A percentile compares a stretch with the other conserved stretches of the same genome.
Conservation (phyloP, 1,284 basidiomycete species). For the Earliella scabrosa region DNA sequence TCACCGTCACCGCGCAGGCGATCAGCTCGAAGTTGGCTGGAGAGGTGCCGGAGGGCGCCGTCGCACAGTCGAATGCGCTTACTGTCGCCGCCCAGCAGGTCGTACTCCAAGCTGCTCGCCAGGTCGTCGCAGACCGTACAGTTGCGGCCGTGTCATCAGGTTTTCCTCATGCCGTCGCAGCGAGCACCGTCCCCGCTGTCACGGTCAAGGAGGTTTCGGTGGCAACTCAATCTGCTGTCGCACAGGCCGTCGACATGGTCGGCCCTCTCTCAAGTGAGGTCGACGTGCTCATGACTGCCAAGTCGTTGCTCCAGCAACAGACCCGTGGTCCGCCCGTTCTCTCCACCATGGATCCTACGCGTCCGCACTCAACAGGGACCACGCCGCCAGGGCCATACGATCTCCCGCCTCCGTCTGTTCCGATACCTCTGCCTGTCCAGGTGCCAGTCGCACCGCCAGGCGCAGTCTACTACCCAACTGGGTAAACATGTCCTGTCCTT, state of each 20-base stretch:
- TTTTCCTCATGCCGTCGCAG: slow-evolving; percentile 43
- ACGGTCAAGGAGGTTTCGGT: slow-evolving; percentile 79
- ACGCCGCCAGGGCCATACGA: slow-evolving; percentile 24
- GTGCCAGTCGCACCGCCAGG: slow-evolving; percentile 10
- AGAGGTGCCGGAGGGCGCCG: slow-evolving; percentile 49
- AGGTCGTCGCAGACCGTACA: slow-evolving; percentile 59
- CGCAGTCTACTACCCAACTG: slow-evolving; percentile 24
- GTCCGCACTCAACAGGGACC: slow-evolving; percentile 32
- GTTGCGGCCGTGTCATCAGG: slow-evolving; percentile 48
- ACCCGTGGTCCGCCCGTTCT: slow-evolving; percentile 25
- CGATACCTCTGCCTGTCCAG: slow-evolving; percentile 3
- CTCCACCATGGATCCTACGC: slow-evolving; percentile 23
- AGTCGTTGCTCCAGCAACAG: slow-evolving; percentile 59
- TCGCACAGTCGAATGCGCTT: slow-evolving; percentile 48
- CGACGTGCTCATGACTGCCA: slow-evolving; percentile 69
- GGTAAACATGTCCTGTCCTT: slow-evolving; percentile 13
- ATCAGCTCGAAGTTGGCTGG: slow-evolving; percentile 69
- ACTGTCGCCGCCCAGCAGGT: slow-evolving; percentile 79
- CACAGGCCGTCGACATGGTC: slow-evolving; percentile 67
- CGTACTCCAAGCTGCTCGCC: slow-evolving; percentile 77
- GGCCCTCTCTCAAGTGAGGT: slow-evolving; percentile 66
- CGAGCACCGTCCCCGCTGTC: slow-evolving; percentile 48
- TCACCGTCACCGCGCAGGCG: slow-evolving; percentile 76
- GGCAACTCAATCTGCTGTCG: slow-evolving; percentile 75
- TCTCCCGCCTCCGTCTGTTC: slow-evolving; percentile 8